Base-by-base conservation (phyloP, 1,284 basidiomycete genomes). In the Pseudozyma hubeiensis region DNA sequence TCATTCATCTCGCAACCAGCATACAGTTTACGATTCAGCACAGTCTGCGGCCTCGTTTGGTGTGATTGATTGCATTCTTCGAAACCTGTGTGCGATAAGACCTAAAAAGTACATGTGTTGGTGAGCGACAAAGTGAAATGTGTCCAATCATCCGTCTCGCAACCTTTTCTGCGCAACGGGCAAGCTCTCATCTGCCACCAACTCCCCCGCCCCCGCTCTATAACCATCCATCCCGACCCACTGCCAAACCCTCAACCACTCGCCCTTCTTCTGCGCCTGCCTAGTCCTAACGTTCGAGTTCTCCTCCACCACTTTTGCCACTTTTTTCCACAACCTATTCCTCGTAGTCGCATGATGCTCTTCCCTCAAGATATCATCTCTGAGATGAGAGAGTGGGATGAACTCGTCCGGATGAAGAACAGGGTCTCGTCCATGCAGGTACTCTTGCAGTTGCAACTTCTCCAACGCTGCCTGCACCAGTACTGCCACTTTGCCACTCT, bases 211-310 rank as follows among this genome's bases (percentile, higher is more conserved):
- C 30, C 17, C 33, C 17, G 16, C 5, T 29, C 4, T 16, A 29
- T 45, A 72, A 0, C 63, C 31, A 40, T 67, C 72, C 29, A 75
- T 53, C 29, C 85, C 85, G 17, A 82, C 66, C 88, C 88, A 88
- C 73, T 88, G 85, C 87, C 88, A 88, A 0, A 87, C 88, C 60
- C 86, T 85, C 80, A 87, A 85, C 68, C 87, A 85, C 75, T 88
- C 96, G 52, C 93, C 94, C 67, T 88, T 88, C 48, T 93, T 89
- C 85, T 98, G 94, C 83, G 93, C 91, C 68, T 96, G 88, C 82
- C 93, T 91, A 30, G 91, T 90, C 59, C 93, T 89, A 17, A 99
- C 93, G 85, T 99, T 99, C 17, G 93, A 90, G 85, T 99, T 99
- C 57, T 90, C 90, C 86, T 99, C 96, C 1, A 99, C 93, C 47